Base-by-base conservation (phyloP, 768 basidiomycete genomes). In the Paxillus ammoniavirescens region DNA sequence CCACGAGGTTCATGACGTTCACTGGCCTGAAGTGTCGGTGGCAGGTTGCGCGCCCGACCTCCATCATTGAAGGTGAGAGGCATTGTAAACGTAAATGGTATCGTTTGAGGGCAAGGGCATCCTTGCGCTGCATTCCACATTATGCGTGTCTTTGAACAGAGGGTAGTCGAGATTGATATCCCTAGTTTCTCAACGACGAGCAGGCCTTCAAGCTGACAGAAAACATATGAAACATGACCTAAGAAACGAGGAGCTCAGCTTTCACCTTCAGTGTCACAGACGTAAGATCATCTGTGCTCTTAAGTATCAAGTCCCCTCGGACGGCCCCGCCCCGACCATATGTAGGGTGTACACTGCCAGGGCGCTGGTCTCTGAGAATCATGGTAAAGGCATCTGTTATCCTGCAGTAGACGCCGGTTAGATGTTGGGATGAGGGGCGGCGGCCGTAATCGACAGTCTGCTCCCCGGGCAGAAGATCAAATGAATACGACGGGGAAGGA, bases 401-500 rank as follows among this genome's bases (percentile, higher is more conserved):
- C 53, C 67, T 64, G 47, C 62, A 65, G 48, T 67, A 70, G 47
- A 61, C 57, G 14, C 62, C 65, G 1, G 43, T 51, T 10, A 38
- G 54, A 38, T 42, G 18, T 46, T 31, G 31, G 1, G 61, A 44
- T 2, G 46, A 28, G 23, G 21, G 21, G 12, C 54, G 53, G 15
- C 47, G 80, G 2, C 77, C 77, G 43, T 73, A 74, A 35, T 80
- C 77, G 2, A 87, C 72, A 2, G 73, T 72, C 50, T 70, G 71
- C 58, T 88, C 86, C 42, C 77, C 80, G 8, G 66, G 70, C 2
- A 73, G 65, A 47, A 77, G 82, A 41, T 76, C 72, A 31, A 59
- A 73, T 43, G 86, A 82, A 63, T 88, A 88, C 0, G 62, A 57
- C 0, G 86, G 86, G 1, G 78, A 75, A 10, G 81, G 77, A 0